Evolutionary conservation across 2,329 filamentous ascomycete species (phyloP).

Genomic region (Colletotrichum agaves): DNA sequence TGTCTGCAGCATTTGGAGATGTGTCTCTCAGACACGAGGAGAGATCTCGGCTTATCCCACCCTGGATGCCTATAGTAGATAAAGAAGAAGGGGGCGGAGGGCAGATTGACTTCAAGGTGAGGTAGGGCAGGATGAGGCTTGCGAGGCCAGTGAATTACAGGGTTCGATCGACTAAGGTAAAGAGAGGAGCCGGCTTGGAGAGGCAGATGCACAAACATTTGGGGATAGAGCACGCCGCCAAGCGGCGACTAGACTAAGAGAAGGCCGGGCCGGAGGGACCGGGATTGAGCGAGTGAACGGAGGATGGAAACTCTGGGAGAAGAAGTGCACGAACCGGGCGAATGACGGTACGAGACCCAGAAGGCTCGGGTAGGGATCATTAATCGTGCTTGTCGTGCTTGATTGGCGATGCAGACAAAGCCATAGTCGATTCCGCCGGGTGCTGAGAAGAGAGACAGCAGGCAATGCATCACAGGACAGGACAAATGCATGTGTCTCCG

Average conservation of each 20-base stretch:
- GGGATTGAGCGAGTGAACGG: background rate
- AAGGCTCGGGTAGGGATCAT: conserved; percentile 2
- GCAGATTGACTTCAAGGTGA: background rate
- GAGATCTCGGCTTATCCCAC: conserved; percentile 10
- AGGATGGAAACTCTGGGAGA: conserved; percentile 8
- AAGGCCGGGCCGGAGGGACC: conserved; percentile 21
- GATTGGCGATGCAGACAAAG: conserved; percentile 4
- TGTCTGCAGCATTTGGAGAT: conserved; percentile 34
- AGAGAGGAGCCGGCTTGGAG: conserved; percentile 14
- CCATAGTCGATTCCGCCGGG: conserved; percentile 1
- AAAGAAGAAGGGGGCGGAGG: background rate
- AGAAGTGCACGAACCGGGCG: background rate
- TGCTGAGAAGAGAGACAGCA: conserved; percentile 4
- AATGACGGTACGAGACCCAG: background rate
- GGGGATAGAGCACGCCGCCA: conserved; percentile 14
- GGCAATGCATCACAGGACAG: background rate
- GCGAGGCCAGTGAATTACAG: conserved; percentile 3
- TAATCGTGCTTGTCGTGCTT: conserved; percentile 13
- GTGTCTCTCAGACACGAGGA: conserved; percentile 18
- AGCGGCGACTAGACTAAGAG: conserved; percentile 23
- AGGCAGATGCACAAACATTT: conserved; percentile 20
- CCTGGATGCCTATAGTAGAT: background rate
- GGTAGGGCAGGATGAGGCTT: conserved; percentile 12
- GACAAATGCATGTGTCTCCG: background rate
- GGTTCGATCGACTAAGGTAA: background rate